Evolutionary conservation across 2,329 filamentous ascomycete genomes (phyloP), one percentile per base, ranked within the genome.

Genomic region (Nemania diffusa): DNA sequence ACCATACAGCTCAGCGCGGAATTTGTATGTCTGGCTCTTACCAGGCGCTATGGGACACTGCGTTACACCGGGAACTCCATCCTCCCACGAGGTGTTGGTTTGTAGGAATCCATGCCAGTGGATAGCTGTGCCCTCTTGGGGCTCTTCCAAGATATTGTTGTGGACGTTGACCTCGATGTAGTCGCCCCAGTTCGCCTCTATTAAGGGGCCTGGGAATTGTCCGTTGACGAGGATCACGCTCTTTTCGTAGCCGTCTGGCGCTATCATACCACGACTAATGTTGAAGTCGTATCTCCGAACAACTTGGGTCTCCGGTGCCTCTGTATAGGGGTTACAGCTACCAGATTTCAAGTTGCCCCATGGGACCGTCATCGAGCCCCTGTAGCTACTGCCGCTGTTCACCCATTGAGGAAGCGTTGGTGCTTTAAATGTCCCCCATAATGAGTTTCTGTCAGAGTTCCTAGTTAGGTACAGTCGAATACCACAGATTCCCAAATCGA

Each of bases 1-100:
- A 24, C 87, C 87, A 70, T 87, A 88, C 9, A 86, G 75, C 4
- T 84, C 82, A 1, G 86, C 87, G 29, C 81, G 74, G 74, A 87
- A 86, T 26, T 80, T 79, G 72, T 88, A 88, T 1, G 83, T 87
- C 71, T 84, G 84, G 67, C 77, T 84, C 67, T 82, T 83, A 22
- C 86, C 87, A 0, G 90, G 90, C 5, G 88, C 81, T 65, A 92
- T 88, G 1, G 91, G 90, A 69, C 91, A 93, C 76, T 93, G 89
- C 0, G 81, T 78, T 2, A 87, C 79, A 8, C 82, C 81, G 0
- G 84, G 84, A 0, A 83, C 82, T 29, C 85, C 85, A 64, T 88
- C 85, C 68, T 88, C 82, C 79, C 85, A 83, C 1, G 84, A 83
- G 0, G 80, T 87, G 1, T 75, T 75, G 1, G 79, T 79, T 67